Percentiles rank a stretch among this genome's conserved stretches.
Evolutionary conservation across 116 monocot genomes (phyloP).

Genomic region (Zostera marina): DNA sequence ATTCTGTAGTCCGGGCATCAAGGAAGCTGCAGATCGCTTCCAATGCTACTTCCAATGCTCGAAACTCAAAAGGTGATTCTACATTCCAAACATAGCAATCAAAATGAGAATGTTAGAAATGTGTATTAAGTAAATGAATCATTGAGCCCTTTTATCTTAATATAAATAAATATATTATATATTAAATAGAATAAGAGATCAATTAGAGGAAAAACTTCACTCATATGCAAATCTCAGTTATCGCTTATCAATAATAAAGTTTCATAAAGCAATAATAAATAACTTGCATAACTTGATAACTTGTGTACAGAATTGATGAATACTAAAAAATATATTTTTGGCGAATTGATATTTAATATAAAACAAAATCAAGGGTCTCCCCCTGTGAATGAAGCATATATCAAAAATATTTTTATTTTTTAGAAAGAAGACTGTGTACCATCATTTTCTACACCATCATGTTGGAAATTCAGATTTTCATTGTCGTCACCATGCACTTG

Average conservation of each 20-base stretch:
- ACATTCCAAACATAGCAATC: conserved; percentile 5
- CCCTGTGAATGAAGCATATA: no score
- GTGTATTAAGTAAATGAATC: not conserved
- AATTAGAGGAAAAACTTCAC: not conserved
- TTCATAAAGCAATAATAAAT: no score
- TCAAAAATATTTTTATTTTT: no score
- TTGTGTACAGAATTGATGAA: no score
- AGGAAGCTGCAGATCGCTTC: conserved; percentile 95
- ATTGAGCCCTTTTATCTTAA: not conserved
- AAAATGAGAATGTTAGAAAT: conserved; percentile 1
- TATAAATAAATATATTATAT: not conserved
- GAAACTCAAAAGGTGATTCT: conserved; percentile 94
- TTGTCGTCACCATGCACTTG: conserved; percentile 21
- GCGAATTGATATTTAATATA: no score
- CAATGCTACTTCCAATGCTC: conserved; percentile 85
- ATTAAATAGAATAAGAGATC: not conserved
- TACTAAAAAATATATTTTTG: no score
- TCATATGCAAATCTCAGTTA: not conserved
- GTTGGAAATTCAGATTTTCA: conserved; percentile 25
- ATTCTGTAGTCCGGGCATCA: conserved; percentile 73
- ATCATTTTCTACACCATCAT: conserved; percentile 74
- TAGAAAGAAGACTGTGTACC: conserved; percentile 23
- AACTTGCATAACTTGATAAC: no score
- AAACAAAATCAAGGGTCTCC: no score
- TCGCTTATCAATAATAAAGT: no score